phyloP scores from a whole-genome alignment of 2,329 filamentous ascomycete genomes.

The Fusarium setosum region DNA sequence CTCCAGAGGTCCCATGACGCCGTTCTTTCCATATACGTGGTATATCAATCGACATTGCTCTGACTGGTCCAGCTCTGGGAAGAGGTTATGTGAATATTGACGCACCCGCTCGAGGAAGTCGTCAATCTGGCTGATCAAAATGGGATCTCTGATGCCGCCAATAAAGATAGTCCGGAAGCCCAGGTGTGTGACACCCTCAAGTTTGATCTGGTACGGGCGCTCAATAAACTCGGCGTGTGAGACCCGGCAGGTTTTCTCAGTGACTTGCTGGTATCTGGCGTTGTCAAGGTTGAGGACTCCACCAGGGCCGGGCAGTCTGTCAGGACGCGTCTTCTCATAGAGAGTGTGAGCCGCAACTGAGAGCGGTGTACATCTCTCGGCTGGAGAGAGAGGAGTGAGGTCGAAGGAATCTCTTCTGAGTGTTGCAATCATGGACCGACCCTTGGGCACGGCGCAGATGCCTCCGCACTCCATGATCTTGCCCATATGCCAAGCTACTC shows the following conservation, averaged over 20 bases:
- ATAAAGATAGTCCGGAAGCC: slow-evolving; percentile 60
- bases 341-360: slow-evolving; percentile 63
- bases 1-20: slow-evolving; percentile 47
- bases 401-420: slow-evolving; percentile 59
- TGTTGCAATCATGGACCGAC: slow-evolving; percentile 52
- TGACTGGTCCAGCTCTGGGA: slow-evolving; percentile 33
- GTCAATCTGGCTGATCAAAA: slow-evolving; percentile 56
- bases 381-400: slow-evolving; percentile 53
- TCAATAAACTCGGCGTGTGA: slow-evolving; percentile 51
- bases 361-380: slow-evolving; percentile 56
- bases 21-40: slow-evolving; percentile 57
- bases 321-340: slow-evolving; percentile 65
- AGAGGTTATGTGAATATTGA: slow-evolving; percentile 34
- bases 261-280: slow-evolving; percentile 54
- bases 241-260: slow-evolving; percentile 50
- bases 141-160: slow-evolving; percentile 58
- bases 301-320: slow-evolving; percentile 60
- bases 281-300: slow-evolving; percentile 55
- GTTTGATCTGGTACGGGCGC: slow-evolving; percentile 57
- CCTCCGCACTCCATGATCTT: slow-evolving; percentile 66
- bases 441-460: slow-evolving; percentile 59
- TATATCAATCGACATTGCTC: slow-evolving; percentile 54
- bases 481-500: slow-evolving; percentile 60
- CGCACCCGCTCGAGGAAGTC: slow-evolving; percentile 46
- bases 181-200: slow-evolving; percentile 56